A percentile compares a stretch with the other conserved stretches of the same genome.
phyloP scores from a whole-genome alignment of 1,284 basidiomycete genomes.

The Volvariella volvacea region DNA sequence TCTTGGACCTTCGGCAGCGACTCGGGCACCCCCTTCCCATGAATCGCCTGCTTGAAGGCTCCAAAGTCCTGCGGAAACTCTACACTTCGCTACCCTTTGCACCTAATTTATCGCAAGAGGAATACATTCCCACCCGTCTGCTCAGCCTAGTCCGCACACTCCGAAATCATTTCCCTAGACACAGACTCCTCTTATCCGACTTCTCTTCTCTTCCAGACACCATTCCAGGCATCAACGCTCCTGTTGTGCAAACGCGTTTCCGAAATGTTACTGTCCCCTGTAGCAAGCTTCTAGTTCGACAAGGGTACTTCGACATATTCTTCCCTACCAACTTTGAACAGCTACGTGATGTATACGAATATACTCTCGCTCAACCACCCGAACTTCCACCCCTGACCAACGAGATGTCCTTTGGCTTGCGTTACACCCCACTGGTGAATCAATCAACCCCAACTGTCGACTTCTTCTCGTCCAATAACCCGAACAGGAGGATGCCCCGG shows the following conservation, averaged over 20 bases:
- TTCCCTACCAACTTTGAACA: slow-evolving; percentile 93
- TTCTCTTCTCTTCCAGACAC: slow-evolving; percentile 87
- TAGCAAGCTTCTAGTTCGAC: slow-evolving; percentile 86
- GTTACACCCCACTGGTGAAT: slow-evolving; percentile 39
- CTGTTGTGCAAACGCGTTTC: slow-evolving; percentile 94
- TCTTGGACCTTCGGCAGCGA: slow-evolving; percentile 56
- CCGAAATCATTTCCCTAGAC: slow-evolving; percentile 82
- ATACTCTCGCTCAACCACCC: slow-evolving; percentile 59
- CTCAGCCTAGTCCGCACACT: slow-evolving; percentile 81
- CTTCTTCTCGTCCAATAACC: slow-evolving; percentile 65
- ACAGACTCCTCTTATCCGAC: slow-evolving; percentile 89
- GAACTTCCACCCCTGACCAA: slow-evolving; percentile 21
- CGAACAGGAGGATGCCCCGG: slow-evolving; percentile 52
- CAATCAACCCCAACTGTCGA: slow-evolving; percentile 48
- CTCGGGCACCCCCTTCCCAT: slow-evolving; percentile 52
- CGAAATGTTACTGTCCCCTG: slow-evolving; percentile 84
- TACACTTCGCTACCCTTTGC: slow-evolving; percentile 78
- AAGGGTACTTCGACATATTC: slow-evolving; percentile 98
- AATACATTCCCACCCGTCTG: slow-evolving; percentile 93
- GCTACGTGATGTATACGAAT: slow-evolving; percentile 84
- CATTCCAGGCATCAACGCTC: slow-evolving; percentile 80
- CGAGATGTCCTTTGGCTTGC: slow-evolving; percentile 15
- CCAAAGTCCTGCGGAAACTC: slow-evolving; percentile 49
- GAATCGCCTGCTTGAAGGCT: slow-evolving; percentile 51
- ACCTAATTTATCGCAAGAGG: slow-evolving; percentile 85